phyloP scores from a whole-genome alignment of 164 flowering plant genomes.

The Amborella trichopoda region DNA sequence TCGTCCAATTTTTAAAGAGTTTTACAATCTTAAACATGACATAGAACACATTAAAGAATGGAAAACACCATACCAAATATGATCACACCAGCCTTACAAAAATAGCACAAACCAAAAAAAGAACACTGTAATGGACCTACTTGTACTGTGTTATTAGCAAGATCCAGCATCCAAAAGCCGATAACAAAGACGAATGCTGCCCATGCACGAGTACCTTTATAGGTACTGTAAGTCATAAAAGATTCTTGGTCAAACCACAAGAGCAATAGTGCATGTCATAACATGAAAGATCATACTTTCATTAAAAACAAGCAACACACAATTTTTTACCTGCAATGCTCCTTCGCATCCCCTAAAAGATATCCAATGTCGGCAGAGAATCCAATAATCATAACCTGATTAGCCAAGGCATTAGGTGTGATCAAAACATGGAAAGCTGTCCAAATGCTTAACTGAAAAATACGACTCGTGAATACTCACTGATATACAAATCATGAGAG shows the following conservation, averaged over 20 bases:
- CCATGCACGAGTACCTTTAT: conserved; percentile 81
- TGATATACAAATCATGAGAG: conserved; percentile 78
- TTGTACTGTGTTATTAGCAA: conserved; percentile 98
- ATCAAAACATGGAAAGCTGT: conserved; percentile 12
- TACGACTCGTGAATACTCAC: conserved; percentile 33
- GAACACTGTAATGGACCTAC: conserved; percentile 23
- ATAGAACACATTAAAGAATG: no score
- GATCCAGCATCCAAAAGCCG: conserved; percentile 99
- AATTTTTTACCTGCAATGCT: conserved; percentile 70
- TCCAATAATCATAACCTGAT: conserved; percentile 92
- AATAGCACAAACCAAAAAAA: conserved; percentile 1
- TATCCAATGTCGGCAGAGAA: conserved; percentile 99
- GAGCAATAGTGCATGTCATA: not conserved
- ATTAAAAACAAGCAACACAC: no score
- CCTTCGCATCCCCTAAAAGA: conserved; percentile 80
- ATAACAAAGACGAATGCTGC: conserved; percentile 79
- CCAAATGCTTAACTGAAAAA: not conserved
- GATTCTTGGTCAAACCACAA: not conserved
- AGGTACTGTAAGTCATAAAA: conserved; percentile 40
- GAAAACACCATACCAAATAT: no score
- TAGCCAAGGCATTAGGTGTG: conserved; percentile 18
- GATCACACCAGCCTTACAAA: not conserved
- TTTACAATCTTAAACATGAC: no score
- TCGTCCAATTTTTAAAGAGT: no score
- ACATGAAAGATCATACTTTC: no score